Base-by-base conservation (phyloP, 2,329 filamentous ascomycete genomes). In the Ophiognomonia clavigignenti-juglandacearum region DNA sequence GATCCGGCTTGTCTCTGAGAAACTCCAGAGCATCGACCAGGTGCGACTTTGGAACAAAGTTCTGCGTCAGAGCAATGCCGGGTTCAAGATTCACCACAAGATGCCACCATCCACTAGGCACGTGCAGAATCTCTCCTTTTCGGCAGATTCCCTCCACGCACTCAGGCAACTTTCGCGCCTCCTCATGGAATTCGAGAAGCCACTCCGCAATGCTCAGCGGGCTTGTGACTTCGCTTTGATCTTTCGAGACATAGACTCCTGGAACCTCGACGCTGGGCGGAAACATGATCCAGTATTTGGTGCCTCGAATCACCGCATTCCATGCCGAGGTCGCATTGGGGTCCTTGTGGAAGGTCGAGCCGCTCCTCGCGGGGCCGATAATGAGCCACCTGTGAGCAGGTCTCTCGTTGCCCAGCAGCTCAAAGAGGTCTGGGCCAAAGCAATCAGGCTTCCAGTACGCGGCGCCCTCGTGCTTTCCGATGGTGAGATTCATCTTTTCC, bases 241-340 rank as follows among this genome's bases (percentile, higher is more conserved):
- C 93, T 32, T 83, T 76, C 4, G 88, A 95, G 35, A 96, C 88
- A 57, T 86, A 95, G 31, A 97, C 91, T 4, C 92, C 92, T 0
- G 92, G 92, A 6, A 93, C 90, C 4, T 83, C 75, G 0, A 82
- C 78, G 0, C 81, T 81, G 0, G 87, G 85, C 0, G 89, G 90
- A 61, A 97, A 97, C 89, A 97, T 95, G 64, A 97, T 92, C 92
- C 93, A 97, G 72, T 97, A 97, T 62, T 97, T 97, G 27, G 85
- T 81, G 5, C 92, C 93, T 50, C 85, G 82, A 23, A 97, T 73
- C 13, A 96, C 88, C 1, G 91, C 92, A 62, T 97, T 97, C 93
- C 92, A 97, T 0, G 93, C 92, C 57, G 83, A 85, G 16, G 81
- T 85, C 16, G 68, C 83, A 56, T 85, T 85, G 19, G 82, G 81